These are phyloP conservation scores for Hirsutella rhossiliensis DNA, from an alignment of 2,329 filamentous ascomycete species.

Conservation along the genomic window DNA sequence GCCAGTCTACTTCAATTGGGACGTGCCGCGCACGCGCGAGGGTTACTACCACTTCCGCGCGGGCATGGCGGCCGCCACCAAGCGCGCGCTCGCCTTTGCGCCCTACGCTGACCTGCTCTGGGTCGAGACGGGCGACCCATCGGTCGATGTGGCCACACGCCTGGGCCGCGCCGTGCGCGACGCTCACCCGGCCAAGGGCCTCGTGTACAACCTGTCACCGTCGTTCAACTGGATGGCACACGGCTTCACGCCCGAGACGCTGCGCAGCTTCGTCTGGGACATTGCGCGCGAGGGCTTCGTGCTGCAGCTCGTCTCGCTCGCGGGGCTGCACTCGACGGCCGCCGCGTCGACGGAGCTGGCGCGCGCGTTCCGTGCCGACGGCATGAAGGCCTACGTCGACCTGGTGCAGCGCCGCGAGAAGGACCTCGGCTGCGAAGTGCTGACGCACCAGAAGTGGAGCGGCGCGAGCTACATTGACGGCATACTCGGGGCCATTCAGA, in stretches of 20 bases:
- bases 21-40: conserved; percentile 84
- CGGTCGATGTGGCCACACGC: conserved; percentile 60
- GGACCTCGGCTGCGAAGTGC: conserved; percentile 80
- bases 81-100: conserved; percentile 82
- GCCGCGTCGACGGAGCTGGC: conserved; percentile 63
- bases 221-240: conserved; percentile 99
- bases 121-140: conserved; percentile 91
- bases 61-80: conserved; percentile 77
- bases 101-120: conserved; percentile 91
- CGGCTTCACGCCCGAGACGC: conserved; percentile 70
- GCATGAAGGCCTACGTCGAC: conserved; percentile 97
- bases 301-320: conserved; percentile 54
- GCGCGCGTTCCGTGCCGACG: conserved; percentile 71
- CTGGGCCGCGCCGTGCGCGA: conserved; percentile 68
- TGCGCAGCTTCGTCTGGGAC: conserved; percentile 94
- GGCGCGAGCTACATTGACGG: conserved; percentile 68
- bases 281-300: conserved; percentile 78
- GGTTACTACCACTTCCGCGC: conserved; percentile 86
- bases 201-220: conserved; percentile 93
- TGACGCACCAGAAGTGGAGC: conserved; percentile 87
- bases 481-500: conserved; percentile 81
- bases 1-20: conserved; percentile 76
- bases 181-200: conserved; percentile 63
- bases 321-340: conserved; percentile 54
- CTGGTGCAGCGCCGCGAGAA: conserved; percentile 83